A percentile compares a stretch with the other conserved stretches of the same genome.
Conservation (phyloP, 768 basidiomycete species). For the Tricholoma furcatifolium region DNA sequence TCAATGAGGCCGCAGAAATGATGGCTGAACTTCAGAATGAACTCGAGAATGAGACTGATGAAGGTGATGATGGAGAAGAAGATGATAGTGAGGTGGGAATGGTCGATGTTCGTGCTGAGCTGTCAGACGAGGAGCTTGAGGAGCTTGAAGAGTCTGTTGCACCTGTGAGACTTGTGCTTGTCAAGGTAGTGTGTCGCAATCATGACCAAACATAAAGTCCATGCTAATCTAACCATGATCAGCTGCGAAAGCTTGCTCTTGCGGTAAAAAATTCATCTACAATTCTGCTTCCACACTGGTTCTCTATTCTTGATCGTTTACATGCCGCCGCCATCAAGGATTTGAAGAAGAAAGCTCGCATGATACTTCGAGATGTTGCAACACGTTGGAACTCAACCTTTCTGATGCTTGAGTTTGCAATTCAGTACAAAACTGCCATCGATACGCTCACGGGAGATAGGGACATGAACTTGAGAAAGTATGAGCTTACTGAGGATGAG, state of each 20-base stretch:
- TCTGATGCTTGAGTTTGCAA: conserved; percentile 28
- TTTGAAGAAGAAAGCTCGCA: conserved; percentile 4
- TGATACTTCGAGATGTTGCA: conserved; percentile 31
- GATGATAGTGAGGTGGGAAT: no score
- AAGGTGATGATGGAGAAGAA: no score
- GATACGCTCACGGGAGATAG: conserved; percentile 18
- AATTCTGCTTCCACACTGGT: conserved; percentile 30
- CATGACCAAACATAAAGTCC: no score
- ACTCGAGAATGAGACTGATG: no score
- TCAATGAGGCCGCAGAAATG: neutral
- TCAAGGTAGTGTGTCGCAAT: conserved; percentile 21
- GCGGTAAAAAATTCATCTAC: no score
- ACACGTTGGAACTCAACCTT: conserved; percentile 34
- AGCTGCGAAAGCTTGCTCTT: no score
- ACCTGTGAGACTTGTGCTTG: conserved; percentile 5
- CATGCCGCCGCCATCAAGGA: conserved; percentile 9
- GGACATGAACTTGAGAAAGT: conserved; percentile 12
- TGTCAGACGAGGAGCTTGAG: no score
- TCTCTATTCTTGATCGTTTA: neutral
- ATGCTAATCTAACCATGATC: no score
- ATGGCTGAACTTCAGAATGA: neutral
- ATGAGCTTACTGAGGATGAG: conserved; percentile 19
- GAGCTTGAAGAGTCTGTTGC: no score
- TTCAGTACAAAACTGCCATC: conserved; percentile 23
- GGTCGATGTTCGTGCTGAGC: no score